Base-by-base conservation (phyloP, 805 yeast species). In the Yueomyces sinensis region DNA sequence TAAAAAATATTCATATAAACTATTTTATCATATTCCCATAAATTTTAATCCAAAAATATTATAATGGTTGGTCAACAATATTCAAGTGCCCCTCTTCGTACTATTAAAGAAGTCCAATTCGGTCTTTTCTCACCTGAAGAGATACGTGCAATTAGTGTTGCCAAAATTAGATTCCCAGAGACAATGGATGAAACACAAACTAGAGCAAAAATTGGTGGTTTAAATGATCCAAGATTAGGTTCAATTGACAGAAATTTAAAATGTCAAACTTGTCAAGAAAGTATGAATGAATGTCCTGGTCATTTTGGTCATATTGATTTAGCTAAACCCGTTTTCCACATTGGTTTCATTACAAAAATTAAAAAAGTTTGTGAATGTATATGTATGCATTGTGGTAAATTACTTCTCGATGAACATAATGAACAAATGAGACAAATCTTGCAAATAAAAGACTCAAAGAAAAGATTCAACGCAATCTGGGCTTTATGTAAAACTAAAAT, bases 231-330 rank as follows among this genome's bases (percentile, higher is more conserved):
- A 40, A 76, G 97, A 50, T 68, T 91, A 41, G 99, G 99, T 33
- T 82, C 96, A 4, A 87, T 91, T 49, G 99, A 91, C 61, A 78
- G 98, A 59, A 89, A 87, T 58, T 82, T 82, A 70, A 84, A 83
- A 65, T 91, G 99, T 69, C 97, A 89, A 67, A 91, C 99, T 17
- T 91, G 99, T 70, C 94, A 95, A 51, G 99, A 91, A 60, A 95
- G 89, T 49, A 91, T 91, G 96, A 83, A 89, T 40, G 97, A 91
- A 58, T 91, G 99, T 62, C 97, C 97, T 1, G 99, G 99, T 40
- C 99, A 91, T 65, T 91, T 91, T 62, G 99, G 99, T 46, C 99
- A 91, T 55, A 91, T 91, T 41, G 99, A 91, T 57, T 69, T 91
- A 44, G 97, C 98, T 25, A 91, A 89, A 57, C 98, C 99, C 13